Conservation (phyloP, 768 basidiomycete species). For the Boletus vinaceobasis region DNA sequence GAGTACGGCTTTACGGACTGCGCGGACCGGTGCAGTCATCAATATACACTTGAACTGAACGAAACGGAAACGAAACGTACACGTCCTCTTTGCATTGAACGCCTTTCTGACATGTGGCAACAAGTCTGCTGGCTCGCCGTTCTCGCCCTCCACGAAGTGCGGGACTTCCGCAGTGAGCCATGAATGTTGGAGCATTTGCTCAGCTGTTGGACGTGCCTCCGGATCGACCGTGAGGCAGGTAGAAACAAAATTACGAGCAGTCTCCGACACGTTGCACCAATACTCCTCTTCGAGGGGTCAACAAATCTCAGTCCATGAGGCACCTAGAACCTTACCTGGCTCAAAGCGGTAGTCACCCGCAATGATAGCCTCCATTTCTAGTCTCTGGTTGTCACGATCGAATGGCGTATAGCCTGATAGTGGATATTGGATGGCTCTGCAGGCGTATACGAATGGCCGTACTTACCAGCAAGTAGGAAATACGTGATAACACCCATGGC, state of each 20-base stretch:
- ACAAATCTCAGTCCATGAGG: background rate
- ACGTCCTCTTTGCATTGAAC: slow-evolving; percentile 85
- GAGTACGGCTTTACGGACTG: slow-evolving; percentile 86
- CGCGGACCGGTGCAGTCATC: background rate
- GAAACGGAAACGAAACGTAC: slow-evolving; percentile 43
- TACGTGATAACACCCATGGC: slow-evolving; percentile 99
- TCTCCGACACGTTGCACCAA: slow-evolving; percentile 79
- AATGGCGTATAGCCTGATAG: slow-evolving; percentile 87
- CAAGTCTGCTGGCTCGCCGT: slow-evolving; percentile 69
- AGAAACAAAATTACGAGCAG: slow-evolving; percentile 80
- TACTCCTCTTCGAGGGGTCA: slow-evolving; percentile 56
- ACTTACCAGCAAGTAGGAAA: slow-evolving; percentile 75
- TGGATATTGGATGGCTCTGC: background rate
- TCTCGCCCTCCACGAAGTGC: slow-evolving; percentile 59
- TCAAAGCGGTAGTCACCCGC: slow-evolving; percentile 91
- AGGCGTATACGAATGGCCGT: background rate
- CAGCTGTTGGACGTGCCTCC: slow-evolving; percentile 71
- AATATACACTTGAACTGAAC: background rate
- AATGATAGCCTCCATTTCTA: slow-evolving; percentile 95
- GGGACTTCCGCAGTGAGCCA: slow-evolving; percentile 62
- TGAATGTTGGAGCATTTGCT: slow-evolving; percentile 65
- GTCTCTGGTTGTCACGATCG: slow-evolving; percentile 82
- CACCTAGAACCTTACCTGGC: slow-evolving; percentile 40
- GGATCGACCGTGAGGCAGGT: slow-evolving; percentile 87
- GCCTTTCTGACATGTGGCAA: slow-evolving; percentile 86